Percentiles rank a stretch among this genome's conserved stretches.
Conservation (phyloP, 169 alveolate species). For the Eimeria praecox region DNA sequence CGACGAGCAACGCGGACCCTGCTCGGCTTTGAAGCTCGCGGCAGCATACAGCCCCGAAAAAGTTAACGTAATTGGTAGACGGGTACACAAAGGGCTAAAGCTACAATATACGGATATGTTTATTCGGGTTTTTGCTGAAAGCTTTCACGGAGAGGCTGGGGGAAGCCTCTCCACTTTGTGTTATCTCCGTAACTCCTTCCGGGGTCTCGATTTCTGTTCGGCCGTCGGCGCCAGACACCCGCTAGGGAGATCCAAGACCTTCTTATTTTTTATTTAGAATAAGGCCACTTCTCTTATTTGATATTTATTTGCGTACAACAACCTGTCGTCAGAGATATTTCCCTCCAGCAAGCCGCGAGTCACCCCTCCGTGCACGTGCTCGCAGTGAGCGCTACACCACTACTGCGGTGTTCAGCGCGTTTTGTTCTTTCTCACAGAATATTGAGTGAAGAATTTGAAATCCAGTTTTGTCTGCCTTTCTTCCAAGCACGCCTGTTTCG, state of each 20-base stretch:
- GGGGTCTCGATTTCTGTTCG: slow-evolving; percentile 24
- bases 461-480: not conserved
- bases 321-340: not conserved
- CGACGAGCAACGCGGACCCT: not conserved
- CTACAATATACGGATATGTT: not conserved
- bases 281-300: not conserved
- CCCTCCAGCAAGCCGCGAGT: not conserved
- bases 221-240: not conserved
- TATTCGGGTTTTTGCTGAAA: not conserved
- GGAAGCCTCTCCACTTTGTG: not conserved
- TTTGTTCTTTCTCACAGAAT: not conserved
- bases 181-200: not conserved
- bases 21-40: not conserved
- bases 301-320: not conserved
- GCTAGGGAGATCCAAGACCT: not conserved
- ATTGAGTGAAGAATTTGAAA: not conserved
- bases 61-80: not conserved
- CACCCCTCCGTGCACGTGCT: slow-evolving; percentile 17
- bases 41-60: not conserved
- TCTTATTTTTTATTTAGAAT: not conserved
- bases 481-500: not conserved
- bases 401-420: not conserved
- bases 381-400: slow-evolving; percentile 20
- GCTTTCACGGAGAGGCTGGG: not conserved
- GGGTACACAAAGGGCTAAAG: not conserved